A percentile compares a stretch with the other conserved stretches of the same genome.
phyloP scores from a whole-genome alignment of 1,139 yeast genomes.

The Yamadazyma buinensis region DNA sequence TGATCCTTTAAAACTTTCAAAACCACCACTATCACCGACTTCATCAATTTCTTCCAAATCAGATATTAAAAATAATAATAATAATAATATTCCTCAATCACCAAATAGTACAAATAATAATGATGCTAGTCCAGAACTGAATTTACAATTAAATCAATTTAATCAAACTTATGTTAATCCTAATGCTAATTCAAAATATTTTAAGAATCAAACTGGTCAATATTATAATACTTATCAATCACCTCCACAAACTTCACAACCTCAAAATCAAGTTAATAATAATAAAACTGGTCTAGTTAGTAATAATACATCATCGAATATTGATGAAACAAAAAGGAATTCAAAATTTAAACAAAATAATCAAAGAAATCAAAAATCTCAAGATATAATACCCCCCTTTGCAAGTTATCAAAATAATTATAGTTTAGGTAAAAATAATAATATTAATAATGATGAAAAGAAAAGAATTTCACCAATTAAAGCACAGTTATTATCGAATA shows the following conservation, averaged over 20 bases:
- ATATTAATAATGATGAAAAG: conserved; percentile 1
- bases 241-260: too few relatives aligned
- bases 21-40: conserved; percentile 26
- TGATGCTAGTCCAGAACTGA: conserved; percentile 2
- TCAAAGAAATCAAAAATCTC: conserved; percentile 1
- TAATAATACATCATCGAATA: neutral
- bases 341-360: too few relatives aligned
- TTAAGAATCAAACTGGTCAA: neutral
- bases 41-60: conserved; percentile 36
- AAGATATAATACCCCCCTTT: conserved; percentile 10
- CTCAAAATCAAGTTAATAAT: too few relatives aligned
- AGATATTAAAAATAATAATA: conserved; percentile 23
- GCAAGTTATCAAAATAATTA: conserved; percentile 9
- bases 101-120: conserved; percentile 38
- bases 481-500: conserved; percentile 3
- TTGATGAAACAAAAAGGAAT: too few relatives aligned
- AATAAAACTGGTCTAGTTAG: too few relatives aligned
- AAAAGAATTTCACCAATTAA: conserved; percentile 2
- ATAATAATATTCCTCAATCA: conserved; percentile 30
- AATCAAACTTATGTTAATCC: conserved; percentile 2
- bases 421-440: conserved; percentile 6
- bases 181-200: neutral
- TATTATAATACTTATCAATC: conserved; percentile 1
- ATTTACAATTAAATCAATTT: conserved; percentile 4
- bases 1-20: conserved; percentile 8